These are phyloP conservation scores for Spizellomyces sp. DNA, from an alignment of 192 early-diverging fungal species.

Conservation along the genomic window DNA sequence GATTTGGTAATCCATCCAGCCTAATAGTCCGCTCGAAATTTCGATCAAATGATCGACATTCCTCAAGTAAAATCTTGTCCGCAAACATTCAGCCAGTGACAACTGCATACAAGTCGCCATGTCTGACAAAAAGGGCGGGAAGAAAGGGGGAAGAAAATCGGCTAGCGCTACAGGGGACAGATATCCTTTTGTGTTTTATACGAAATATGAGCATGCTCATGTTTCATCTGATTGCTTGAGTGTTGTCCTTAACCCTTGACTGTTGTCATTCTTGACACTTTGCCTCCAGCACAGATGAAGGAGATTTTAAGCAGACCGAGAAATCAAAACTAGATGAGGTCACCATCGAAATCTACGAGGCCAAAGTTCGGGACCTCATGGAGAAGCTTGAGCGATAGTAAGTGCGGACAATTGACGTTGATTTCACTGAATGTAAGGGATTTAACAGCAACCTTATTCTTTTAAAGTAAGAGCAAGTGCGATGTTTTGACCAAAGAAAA, in stretches of 20 bases:
- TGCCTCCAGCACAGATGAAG: slow-evolving; percentile 13
- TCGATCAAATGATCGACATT: no score
- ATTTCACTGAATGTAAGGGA: no score
- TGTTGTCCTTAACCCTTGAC: slow-evolving; percentile 11
- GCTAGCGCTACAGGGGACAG: slow-evolving; percentile 14
- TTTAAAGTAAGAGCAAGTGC: slow-evolving; percentile 53
- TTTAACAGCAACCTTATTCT: not conserved
- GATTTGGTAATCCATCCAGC: no score
- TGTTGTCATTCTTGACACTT: slow-evolving; percentile 1
- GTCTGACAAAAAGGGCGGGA: slow-evolving; percentile 37
- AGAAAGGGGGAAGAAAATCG: slow-evolving; percentile 24
- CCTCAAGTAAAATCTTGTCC: not conserved
- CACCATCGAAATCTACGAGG: slow-evolving; percentile 57
- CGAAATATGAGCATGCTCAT: not conserved
- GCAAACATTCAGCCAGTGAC: not conserved
- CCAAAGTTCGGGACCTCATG: slow-evolving; percentile 50
- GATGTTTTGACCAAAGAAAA: slow-evolving; percentile 53
- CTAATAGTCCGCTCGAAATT: no score
- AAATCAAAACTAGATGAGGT: slow-evolving; percentile 39
- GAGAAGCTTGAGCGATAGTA: slow-evolving; percentile 56
- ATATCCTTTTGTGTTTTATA: slow-evolving; percentile 16
- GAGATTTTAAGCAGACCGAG: slow-evolving; percentile 24
- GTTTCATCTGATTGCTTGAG: not conserved
- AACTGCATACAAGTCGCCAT: not conserved
- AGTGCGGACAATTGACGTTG: slow-evolving; percentile 1